A percentile compares a stretch with the other conserved stretches of the same genome.
These are phyloP conservation scores for Asterionellopsis glacialis DNA, from an alignment of 108 stramenopile species.

Conservation along the genomic window DNA sequence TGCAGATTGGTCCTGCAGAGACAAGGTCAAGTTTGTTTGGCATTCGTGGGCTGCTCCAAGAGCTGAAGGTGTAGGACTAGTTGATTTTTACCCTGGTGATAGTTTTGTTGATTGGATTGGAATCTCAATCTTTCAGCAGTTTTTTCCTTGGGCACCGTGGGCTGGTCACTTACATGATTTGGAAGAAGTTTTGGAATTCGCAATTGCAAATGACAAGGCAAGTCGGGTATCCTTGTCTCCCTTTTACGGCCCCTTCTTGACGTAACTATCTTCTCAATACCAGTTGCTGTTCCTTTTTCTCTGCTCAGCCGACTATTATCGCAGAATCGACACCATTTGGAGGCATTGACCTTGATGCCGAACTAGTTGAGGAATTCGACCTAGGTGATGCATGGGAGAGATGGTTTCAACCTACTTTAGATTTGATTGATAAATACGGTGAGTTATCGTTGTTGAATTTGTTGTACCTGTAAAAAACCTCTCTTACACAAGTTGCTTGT, in stretches of 20 bases:
- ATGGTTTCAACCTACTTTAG: slow-evolving; percentile 76
- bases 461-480: no score
- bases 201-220: slow-evolving; percentile 29
- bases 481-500: no score
- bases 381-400: slow-evolving; percentile 47
- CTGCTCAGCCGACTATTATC: slow-evolving; percentile 72
- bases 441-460: no score
- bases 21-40: slow-evolving; percentile 65
- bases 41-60: slow-evolving; percentile 81
- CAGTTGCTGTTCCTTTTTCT: background rate
- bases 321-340: slow-evolving; percentile 92
- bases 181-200: slow-evolving; percentile 72
- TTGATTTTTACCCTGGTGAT: slow-evolving; percentile 72
- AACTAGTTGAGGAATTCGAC: background rate
- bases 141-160: slow-evolving; percentile 59
- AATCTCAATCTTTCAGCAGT: slow-evolving; percentile 77
- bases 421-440: slow-evolving; percentile 54
- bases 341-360: slow-evolving; percentile 46
- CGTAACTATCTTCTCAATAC: background rate
- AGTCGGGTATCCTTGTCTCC: background rate
- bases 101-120: slow-evolving; percentile 81
- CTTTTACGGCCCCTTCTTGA: background rate
- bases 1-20: slow-evolving; percentile 21
- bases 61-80: slow-evolving; percentile 21
- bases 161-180: slow-evolving; percentile 47